Evolutionary conservation across 1,284 basidiomycete species (phyloP).

Genomic region (Ustilago loliicola): DNA sequence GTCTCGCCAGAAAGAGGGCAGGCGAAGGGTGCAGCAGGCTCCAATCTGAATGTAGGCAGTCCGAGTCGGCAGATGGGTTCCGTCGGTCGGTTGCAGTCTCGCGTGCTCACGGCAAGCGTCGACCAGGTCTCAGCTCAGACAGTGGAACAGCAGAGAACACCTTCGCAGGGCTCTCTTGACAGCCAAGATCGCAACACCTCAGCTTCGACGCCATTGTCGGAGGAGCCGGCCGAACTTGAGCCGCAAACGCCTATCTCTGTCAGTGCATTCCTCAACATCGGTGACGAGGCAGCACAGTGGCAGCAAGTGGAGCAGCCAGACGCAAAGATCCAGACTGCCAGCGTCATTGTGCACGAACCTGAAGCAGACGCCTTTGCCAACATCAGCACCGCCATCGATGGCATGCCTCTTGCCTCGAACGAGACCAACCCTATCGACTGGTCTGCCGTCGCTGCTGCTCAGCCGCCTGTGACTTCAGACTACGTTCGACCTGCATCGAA

Average conservation of each 20-base stretch:
- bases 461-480: not conserved
- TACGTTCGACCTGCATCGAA: not conserved
- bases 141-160: not conserved
- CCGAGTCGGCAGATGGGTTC: not conserved
- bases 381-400: slow-evolving; percentile 17
- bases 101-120: not conserved
- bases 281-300: slow-evolving; percentile 8
- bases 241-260: slow-evolving; percentile 10
- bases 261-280: slow-evolving; percentile 15
- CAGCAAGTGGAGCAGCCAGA: slow-evolving; percentile 5
- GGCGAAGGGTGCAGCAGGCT: not conserved
- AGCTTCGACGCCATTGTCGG: not conserved
- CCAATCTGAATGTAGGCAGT: not conserved
- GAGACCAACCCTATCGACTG: slow-evolving; percentile 31
- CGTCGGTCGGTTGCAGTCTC: slow-evolving; percentile 1
- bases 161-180: not conserved
- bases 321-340: not conserved
- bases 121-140: not conserved
- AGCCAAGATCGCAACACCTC: not conserved
- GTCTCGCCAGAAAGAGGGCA: slow-evolving; percentile 1
- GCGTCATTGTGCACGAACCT: not conserved
- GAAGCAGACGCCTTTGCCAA: not conserved
- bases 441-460: slow-evolving; percentile 19
- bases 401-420: slow-evolving; percentile 26
- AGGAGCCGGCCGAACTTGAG: not conserved